Base-by-base conservation (phyloP, 108 stramenopile species). In the Fistulifera solaris region DNA sequence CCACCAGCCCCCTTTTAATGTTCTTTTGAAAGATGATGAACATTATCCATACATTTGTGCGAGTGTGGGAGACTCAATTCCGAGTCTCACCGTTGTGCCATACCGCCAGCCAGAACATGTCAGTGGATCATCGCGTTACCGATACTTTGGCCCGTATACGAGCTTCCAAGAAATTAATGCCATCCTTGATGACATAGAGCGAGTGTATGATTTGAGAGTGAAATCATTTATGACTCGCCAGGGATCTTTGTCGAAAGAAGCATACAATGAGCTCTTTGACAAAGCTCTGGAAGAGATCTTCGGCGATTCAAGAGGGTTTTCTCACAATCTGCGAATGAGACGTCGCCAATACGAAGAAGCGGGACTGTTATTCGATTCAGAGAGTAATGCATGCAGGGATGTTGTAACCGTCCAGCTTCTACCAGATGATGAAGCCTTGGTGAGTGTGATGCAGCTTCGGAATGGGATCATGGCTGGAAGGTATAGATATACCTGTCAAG, bases 31-130 rank as follows among this genome's bases (percentile, higher is more conserved):
- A 66, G 84, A 85, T 58, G 84, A 85, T 55, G 56, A 65, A 28
- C 58, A 67, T 13, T 78, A 78, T 56, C 84, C 84, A 11, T 85
- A 81, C 61, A 79, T 85, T 15, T 80, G 78, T 54, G 83, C 83
- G 14, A 65, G 76, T 15, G 47, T 80, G 11, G 76, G 76, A 15
- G 76, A 80, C 43, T 47, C 38, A 22, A 66, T 66, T 18, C 83
- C 83, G 12, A 52, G 28, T 24, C 78, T 80, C 18, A 45, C 46
- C 13, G 65, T 65, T 10, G 74, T 70, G n/a, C 79, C 83, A n/a
- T 22, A 44, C 19, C n/a, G 28, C 7, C 27, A 59, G 7, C 8
- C 31, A 8, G 41, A 21, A 10, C 12, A 13, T n/a, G 6, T 1
- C 4, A 4, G 25, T n/a, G 23, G 26, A 18, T 23, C 22, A 51